Percentiles rank a stretch among this genome's conserved stretches.
These are phyloP conservation scores for Wolfiporia cocos DNA, from an alignment of 1,284 basidiomycete species.

Conservation along the genomic window DNA sequence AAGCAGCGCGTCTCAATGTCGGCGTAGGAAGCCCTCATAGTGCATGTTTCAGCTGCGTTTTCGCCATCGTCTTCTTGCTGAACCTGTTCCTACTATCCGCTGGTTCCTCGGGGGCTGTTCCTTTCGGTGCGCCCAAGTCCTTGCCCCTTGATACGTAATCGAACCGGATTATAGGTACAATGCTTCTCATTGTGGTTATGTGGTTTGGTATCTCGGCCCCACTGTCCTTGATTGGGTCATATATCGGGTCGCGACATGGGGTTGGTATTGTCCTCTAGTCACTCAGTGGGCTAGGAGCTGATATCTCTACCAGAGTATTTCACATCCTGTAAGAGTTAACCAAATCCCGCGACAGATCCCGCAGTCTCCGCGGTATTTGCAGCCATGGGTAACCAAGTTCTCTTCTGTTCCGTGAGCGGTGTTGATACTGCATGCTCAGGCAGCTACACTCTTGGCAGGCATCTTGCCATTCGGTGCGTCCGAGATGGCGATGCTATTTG, in stretches of 20 bases:
- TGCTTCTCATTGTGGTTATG: slow-evolving; percentile 84
- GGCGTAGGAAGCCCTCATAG: slow-evolving; percentile 1
- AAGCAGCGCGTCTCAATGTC: slow-evolving; percentile 21
- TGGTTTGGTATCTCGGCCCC: slow-evolving; percentile 97
- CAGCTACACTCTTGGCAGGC: slow-evolving; percentile 78
- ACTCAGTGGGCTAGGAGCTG: neutral
- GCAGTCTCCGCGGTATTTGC: slow-evolving; percentile 78
- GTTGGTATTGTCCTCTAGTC: slow-evolving; percentile 36
- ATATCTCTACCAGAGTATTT: slow-evolving; percentile 43
- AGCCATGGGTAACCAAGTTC: slow-evolving; percentile 54
- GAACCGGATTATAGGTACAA: slow-evolving; percentile 51
- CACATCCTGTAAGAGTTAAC: slow-evolving; percentile 84
- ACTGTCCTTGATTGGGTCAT: slow-evolving; percentile 65
- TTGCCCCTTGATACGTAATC: neutral
- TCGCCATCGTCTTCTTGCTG: slow-evolving; percentile 78
- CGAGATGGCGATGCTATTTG: neutral
- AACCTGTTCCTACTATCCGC: slow-evolving; percentile 84
- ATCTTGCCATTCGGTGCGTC: slow-evolving; percentile 83
- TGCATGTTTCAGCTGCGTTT: slow-evolving; percentile 53
- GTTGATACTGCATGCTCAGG: slow-evolving; percentile 33
- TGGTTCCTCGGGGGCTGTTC: slow-evolving; percentile 91
- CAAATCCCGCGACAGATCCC: slow-evolving; percentile 92
- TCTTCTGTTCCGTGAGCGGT: neutral
- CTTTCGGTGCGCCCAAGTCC: slow-evolving; percentile 58
- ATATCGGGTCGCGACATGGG: slow-evolving; percentile 85